Percentiles rank a stretch among this genome's conserved stretches.
These are phyloP conservation scores for Malus asiatica DNA, from an alignment of 306 rosid genomes.

Conservation along the genomic window DNA sequence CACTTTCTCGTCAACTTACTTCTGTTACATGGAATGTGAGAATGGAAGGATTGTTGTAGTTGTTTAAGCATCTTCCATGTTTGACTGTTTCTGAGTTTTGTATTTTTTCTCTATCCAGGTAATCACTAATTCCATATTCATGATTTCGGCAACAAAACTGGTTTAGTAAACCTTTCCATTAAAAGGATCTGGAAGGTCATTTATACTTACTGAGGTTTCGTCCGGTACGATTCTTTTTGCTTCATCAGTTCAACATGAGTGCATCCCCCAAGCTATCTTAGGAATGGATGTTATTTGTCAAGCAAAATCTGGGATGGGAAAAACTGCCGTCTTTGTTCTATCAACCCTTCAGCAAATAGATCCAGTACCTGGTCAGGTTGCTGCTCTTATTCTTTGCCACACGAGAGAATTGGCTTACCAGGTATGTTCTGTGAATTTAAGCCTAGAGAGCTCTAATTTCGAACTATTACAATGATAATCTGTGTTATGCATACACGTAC, in stretches of 20 bases:
- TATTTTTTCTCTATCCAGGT: constrained; percentile 37
- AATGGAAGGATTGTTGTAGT: neutral
- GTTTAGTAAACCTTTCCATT: constrained; percentile 68
- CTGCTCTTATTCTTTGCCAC: constrained; percentile 68
- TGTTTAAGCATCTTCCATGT: neutral
- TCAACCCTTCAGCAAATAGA: constrained; percentile 70
- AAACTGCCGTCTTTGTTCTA: constrained; percentile 68
- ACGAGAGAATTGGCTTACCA: constrained; percentile 69
- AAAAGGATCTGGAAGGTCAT: constrained; percentile 61
- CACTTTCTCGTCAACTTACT: neutral
- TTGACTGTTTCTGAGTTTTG: constrained; percentile 5
- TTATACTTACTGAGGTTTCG: constrained; percentile 65
- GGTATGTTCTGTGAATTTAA: constrained; percentile 23
- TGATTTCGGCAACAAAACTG: constrained; percentile 50
- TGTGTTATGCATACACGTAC: neutral
- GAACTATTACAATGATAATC: neutral
- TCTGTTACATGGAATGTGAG: neutral
- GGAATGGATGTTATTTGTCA: constrained; percentile 76
- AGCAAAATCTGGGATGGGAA: constrained; percentile 78
- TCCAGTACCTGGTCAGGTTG: constrained; percentile 68
- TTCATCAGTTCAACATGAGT: constrained; percentile 72
- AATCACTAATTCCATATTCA: constrained; percentile 56
- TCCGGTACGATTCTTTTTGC: constrained; percentile 55
- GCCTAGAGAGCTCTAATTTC: neutral
- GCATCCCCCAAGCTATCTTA: constrained; percentile 75